These are phyloP conservation scores for Cladosporium sp. DNA, from an alignment of 2,329 filamentous ascomycete species.

Conservation along the genomic window DNA sequence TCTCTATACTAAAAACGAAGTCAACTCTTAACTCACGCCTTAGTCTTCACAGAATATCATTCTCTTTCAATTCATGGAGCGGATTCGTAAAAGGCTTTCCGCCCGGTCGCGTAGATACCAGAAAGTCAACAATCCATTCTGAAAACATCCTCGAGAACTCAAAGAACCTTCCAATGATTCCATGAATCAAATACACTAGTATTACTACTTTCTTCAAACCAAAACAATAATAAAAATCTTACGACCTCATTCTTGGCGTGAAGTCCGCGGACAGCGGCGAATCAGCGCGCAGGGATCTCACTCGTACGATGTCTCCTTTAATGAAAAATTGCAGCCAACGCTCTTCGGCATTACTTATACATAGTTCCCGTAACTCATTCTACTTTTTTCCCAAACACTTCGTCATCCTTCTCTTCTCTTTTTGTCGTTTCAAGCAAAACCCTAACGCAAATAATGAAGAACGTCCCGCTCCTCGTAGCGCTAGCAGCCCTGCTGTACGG, in stretches of 20 bases:
- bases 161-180: no score
- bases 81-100: no score
- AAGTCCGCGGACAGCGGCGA: constrained; percentile 4
- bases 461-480: constrained; percentile 51
- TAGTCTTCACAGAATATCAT: no score
- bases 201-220: no score
- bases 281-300: constrained; percentile 10
- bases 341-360: constrained; percentile 1
- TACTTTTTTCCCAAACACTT: background rate
- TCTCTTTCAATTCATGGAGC: no score
- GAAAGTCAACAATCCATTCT: no score
- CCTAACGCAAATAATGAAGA: constrained; percentile 16
- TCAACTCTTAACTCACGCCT: no score
- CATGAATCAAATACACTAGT: no score
- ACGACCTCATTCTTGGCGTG: constrained; percentile 7
- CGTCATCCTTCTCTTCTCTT: background rate
- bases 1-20: no score
- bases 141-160: no score
- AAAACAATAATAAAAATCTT: no score
- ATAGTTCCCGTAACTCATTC: background rate
- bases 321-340: constrained; percentile 10
- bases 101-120: no score
- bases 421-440: background rate
- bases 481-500: constrained; percentile 52
- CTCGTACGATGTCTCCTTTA: constrained; percentile 12